Evolutionary conservation across 352 stramenopile species (phyloP).

Genomic region (Phytophthora sp.): DNA sequence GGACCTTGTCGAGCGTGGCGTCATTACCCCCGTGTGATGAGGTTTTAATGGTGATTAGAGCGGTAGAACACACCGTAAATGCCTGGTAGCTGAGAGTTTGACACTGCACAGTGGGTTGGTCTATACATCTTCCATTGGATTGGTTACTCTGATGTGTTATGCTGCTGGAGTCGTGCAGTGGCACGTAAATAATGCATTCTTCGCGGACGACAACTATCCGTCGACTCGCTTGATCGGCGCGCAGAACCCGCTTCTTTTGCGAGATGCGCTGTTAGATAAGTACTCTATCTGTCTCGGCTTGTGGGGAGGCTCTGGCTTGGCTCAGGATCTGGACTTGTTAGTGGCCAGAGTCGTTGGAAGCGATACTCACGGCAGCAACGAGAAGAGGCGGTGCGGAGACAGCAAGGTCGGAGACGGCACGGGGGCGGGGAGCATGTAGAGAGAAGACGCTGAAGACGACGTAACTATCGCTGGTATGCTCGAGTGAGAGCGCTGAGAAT

Average conservation of each 20-base stretch:
- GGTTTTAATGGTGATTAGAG: too few species aligned
- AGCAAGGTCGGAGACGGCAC: slow-evolving; percentile 59
- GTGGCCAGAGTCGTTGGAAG: too few species aligned
- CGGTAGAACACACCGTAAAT: too few species aligned
- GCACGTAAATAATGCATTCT: slow-evolving; percentile 44
- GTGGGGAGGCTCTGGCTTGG: background rate
- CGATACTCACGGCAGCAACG: slow-evolving; percentile 52
- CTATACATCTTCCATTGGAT: slow-evolving; percentile 55
- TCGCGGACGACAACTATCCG: slow-evolving; percentile 24
- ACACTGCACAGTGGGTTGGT: slow-evolving; percentile 4
- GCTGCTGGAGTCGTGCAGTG: slow-evolving; percentile 30
- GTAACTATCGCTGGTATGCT: slow-evolving; percentile 34
- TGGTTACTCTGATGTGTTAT: slow-evolving; percentile 32
- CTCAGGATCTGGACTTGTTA: background rate
- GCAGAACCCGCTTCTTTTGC: slow-evolving; percentile 11
- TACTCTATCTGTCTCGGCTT: slow-evolving; percentile 16
- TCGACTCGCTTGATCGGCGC: slow-evolving; percentile 4
- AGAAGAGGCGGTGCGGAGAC: slow-evolving; percentile 70
- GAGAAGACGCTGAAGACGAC: slow-evolving; percentile 41
- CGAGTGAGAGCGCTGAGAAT: slow-evolving; percentile 23
- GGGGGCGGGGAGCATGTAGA: slow-evolving; percentile 38
- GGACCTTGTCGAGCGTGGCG: slow-evolving; percentile 79
- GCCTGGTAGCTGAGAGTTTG: background rate
- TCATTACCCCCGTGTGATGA: slow-evolving; percentile 73
- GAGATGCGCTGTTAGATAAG: slow-evolving; percentile 8